Percentiles rank a stretch among this genome's conserved stretches.
These are phyloP conservation scores for Echium plantagineum DNA, from an alignment of 257 asterid genomes.

Conservation along the genomic window DNA sequence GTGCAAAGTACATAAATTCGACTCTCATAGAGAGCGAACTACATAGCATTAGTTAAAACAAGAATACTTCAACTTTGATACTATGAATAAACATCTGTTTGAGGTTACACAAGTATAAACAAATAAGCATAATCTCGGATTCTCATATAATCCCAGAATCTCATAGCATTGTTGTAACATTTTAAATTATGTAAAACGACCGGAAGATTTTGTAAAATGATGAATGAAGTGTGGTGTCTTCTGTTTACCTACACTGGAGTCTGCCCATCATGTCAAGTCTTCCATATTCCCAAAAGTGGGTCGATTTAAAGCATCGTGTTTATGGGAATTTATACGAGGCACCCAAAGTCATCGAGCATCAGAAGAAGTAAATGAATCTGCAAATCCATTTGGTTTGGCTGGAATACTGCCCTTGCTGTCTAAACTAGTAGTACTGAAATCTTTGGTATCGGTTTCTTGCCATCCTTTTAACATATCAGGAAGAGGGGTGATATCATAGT, in stretches of 20 bases:
- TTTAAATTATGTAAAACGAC: no score
- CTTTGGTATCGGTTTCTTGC: constrained; percentile 40
- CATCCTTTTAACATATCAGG: constrained; percentile 59
- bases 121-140: neutral
- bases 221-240: no score
- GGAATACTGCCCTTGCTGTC: constrained; percentile 64
- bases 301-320: neutral
- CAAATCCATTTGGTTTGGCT: constrained; percentile 51
- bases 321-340: neutral
- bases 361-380: constrained; percentile 48
- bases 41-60: neutral
- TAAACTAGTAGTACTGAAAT: constrained; percentile 34
- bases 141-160: neutral
- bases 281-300: no score
- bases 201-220: no score
- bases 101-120: neutral
- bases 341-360: constrained; percentile 43
- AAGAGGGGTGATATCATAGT: constrained; percentile 40
- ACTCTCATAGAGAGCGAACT: no score
- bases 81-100: neutral
- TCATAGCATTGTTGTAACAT: neutral
- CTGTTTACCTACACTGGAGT: no score
- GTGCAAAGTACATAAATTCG: no score
- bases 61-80: neutral
- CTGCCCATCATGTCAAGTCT: no score